Evolutionary conservation across 805 yeast species (phyloP), one percentile per base, ranked within the genome.

Genomic region (Metschnikowia orientalis): DNA sequence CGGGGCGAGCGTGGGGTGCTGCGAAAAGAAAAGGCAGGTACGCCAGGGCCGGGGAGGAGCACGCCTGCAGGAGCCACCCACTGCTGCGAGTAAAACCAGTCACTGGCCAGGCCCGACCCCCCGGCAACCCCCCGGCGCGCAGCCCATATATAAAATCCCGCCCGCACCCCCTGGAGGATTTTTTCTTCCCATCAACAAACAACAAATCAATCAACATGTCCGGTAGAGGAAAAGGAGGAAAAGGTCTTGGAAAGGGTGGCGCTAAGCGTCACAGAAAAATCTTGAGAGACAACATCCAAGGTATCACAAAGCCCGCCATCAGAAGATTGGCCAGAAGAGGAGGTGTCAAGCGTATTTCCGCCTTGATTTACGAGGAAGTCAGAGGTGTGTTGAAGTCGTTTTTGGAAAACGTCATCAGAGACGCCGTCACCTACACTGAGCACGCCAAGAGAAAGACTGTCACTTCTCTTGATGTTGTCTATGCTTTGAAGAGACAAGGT

Each of bases 241-340:
- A 92, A 85, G 98, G 98, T 74, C 79, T 92, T 59, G 98, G 98
- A 63, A 92, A 92, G 77, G 97, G 97, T 74, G 98, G 98, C 77
- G 98, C 98, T 60, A 90, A 90, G 82, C 88, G 98, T 74, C 98
- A 90, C 88, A 87, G 97, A 81, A 89, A 89, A 86, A 86, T 90
- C 71, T 78, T 89, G 52, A 89, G 97, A 79, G 98, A 92, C 71
- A 92, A 90, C 90, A 90, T 92, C 54, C 97, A 89, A 75, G 98
- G 98, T 78, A 90, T 90, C 67, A 90, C 98, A 48, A 90, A 90
- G 81, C 98, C 98, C 65, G 98, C 98, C 63, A 90, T 90, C 65
- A 88, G 98, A 79, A 90, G 98, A 86, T 83, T 90, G 60, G 98
- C 98, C 34, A 90, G 98, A 82, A 88, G 98, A 86, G 98, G 98